These are phyloP conservation scores for Saussurea involucrata DNA, from an alignment of 129 eudicot species.

Conservation along the genomic window DNA sequence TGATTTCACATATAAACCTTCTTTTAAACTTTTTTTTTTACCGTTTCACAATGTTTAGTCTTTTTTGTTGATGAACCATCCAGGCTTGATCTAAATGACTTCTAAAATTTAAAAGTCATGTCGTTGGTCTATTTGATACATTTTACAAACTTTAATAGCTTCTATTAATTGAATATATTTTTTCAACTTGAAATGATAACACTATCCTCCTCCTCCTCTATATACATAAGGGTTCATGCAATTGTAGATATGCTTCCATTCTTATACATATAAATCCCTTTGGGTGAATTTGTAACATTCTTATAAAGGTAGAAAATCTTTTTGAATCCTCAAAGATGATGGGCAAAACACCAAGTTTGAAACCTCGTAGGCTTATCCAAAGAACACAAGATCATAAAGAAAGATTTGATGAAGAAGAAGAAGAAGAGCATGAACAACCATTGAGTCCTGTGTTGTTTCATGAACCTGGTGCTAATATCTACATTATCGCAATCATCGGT, in stretches of 20 bases:
- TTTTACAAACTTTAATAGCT: too few species aligned
- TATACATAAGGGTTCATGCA: too few species aligned
- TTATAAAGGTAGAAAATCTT: not conserved
- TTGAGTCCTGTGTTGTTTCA: not conserved
- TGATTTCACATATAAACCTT: too few species aligned
- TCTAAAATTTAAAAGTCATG: too few species aligned
- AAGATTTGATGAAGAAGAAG: not conserved
- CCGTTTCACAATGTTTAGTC: too few species aligned
- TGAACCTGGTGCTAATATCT: constrained; percentile 1
- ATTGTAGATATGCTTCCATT: not conserved
- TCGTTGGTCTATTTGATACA: too few species aligned
- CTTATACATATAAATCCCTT: not conserved
- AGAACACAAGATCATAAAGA: not conserved
- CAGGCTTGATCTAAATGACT: too few species aligned
- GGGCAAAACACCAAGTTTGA: not conserved
- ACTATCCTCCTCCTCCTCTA: too few species aligned
- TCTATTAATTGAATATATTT: too few species aligned
- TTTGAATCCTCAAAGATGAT: not conserved
- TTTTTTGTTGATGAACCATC: too few species aligned
- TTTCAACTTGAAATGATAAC: too few species aligned
- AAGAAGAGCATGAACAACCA: not conserved
- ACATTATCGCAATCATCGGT: not conserved
- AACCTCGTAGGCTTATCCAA: not conserved
- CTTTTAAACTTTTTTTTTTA: too few species aligned
- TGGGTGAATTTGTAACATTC: not conserved